These are phyloP conservation scores for Syzygium oleosum DNA, from an alignment of 345 rosid species.

Conservation along the genomic window DNA sequence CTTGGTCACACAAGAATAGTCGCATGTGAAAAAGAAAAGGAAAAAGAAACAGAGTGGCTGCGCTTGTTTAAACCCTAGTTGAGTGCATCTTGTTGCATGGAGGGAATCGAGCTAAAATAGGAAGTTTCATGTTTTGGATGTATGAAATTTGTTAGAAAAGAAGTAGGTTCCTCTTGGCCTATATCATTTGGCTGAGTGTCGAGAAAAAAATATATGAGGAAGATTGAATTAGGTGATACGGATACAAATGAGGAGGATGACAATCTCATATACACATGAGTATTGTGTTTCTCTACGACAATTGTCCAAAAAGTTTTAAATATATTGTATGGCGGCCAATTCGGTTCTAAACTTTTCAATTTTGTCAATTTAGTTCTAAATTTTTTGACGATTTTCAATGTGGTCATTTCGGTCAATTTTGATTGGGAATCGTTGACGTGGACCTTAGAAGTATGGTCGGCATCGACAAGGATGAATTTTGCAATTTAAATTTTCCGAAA, in stretches of 20 bases:
- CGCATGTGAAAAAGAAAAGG: background rate
- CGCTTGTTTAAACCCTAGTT: background rate
- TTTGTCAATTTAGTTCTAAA: background rate
- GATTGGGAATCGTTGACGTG: accelerated
- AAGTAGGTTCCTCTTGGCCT: background rate
- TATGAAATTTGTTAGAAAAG: background rate
- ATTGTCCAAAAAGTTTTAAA: too few species aligned
- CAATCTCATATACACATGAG: background rate
- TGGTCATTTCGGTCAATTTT: background rate
- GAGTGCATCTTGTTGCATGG: background rate
- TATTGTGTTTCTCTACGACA: background rate
- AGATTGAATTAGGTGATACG: background rate
- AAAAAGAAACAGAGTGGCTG: background rate
- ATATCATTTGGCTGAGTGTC: background rate
- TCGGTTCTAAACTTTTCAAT: background rate
- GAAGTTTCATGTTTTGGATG: background rate
- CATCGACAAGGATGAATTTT: accelerated
- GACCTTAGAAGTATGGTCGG: accelerated
- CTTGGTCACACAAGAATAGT: background rate
- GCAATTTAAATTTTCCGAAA: background rate
- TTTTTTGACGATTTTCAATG: accelerated
- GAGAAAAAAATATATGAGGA: background rate
- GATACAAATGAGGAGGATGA: background rate
- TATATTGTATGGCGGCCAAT: background rate
- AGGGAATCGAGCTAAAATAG: background rate